Evolutionary conservation across 192 early-diverging fungal species (phyloP).

Genomic region (Rhizoclosmatium globosum): DNA sequence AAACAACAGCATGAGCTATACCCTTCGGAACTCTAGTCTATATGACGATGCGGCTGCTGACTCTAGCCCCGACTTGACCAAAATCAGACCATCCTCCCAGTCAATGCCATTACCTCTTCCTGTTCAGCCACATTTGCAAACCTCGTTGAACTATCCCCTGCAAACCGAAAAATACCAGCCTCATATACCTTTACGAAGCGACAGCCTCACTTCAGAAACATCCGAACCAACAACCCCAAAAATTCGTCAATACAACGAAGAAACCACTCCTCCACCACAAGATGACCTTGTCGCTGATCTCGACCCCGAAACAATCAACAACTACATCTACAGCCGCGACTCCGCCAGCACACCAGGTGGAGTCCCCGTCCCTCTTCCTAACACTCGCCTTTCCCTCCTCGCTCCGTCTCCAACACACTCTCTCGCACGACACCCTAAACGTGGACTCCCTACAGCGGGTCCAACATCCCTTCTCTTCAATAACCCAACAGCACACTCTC

Average conservation of each 20-base stretch:
- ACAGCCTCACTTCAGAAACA: slow-evolving; percentile 4
- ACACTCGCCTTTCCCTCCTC: background rate
- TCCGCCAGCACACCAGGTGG: background rate
- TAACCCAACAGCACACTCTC: background rate
- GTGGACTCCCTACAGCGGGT: no score
- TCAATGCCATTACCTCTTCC: no score
- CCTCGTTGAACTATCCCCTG: background rate
- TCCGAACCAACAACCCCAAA: background rate
- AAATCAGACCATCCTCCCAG: no score
- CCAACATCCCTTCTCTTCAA: slow-evolving; percentile 1
- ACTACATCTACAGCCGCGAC: background rate
- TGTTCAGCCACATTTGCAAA: no score
- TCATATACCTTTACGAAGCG: background rate
- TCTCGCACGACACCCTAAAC: background rate
- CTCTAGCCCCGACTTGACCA: no score
- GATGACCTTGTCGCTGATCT: background rate
- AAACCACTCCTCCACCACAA: background rate
- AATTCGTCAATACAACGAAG: no score
- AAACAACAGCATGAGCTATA: no score
- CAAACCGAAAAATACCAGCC: background rate
- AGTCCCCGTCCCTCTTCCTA: background rate
- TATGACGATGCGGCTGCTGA: no score
- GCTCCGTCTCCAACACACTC: background rate
- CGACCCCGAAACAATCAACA: background rate
- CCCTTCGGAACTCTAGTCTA: no score